These are phyloP conservation scores for Panus rudis DNA, from an alignment of 768 basidiomycete genomes.

Conservation along the genomic window DNA sequence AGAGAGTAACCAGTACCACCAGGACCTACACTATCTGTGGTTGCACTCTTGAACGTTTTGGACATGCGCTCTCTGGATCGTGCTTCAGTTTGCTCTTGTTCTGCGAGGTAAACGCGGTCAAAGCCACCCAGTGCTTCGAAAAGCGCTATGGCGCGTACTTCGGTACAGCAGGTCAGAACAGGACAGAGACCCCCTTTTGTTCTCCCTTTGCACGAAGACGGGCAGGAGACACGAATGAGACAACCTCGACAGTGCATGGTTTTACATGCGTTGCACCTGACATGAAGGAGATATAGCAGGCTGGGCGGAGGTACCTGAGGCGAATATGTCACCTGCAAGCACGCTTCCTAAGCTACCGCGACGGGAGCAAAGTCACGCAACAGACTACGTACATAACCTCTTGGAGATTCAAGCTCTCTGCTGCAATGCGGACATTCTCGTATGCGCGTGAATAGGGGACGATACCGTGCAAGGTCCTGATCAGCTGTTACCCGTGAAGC, in stretches of 20 bases:
- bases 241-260: conserved; percentile 46
- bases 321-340: conserved; percentile 23
- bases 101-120: conserved; percentile 38
- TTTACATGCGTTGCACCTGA: conserved; percentile 34
- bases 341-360: conserved; percentile 16
- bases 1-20: conserved; percentile 51
- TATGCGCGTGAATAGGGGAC: conserved; percentile 29
- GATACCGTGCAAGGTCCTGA: conserved; percentile 13
- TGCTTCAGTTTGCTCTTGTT: conserved; percentile 32
- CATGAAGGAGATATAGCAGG: conserved; percentile 35
- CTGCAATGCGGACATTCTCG: conserved; percentile 34
- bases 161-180: conserved; percentile 37
- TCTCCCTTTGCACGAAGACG: conserved; percentile 35
- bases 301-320: conserved; percentile 15
- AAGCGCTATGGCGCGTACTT: conserved; percentile 41
- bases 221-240: conserved; percentile 32
- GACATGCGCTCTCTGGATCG: conserved; percentile 24
- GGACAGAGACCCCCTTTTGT: conserved; percentile 27
- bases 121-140: conserved; percentile 44
- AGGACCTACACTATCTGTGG: conserved; percentile 35
- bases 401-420: conserved; percentile 29
- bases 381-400: conserved; percentile 33
- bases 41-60: too few relatives aligned
- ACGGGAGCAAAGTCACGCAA: not conserved
- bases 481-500: too few relatives aligned